These are phyloP conservation scores for Piper longum DNA, from an alignment of 164 flowering plant genomes.

Conservation along the genomic window DNA sequence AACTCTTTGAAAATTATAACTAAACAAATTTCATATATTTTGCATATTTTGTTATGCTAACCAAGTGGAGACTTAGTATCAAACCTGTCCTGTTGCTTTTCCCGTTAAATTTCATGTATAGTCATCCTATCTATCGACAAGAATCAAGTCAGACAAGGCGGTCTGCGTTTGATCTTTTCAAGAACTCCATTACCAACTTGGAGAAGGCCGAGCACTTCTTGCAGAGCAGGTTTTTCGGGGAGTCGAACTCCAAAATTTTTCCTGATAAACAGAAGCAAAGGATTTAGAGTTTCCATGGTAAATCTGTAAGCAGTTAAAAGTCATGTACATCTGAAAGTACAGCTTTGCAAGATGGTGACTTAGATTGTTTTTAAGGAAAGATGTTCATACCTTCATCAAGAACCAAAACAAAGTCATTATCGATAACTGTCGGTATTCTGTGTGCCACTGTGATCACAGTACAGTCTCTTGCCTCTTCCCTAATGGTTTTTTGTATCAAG, in stretches of 20 bases:
- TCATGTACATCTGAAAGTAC: too few species aligned
- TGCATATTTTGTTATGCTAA: too few species aligned
- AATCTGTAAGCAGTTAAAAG: neutral
- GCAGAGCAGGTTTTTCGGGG: conserved; percentile 39
- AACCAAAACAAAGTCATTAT: conserved; percentile 67
- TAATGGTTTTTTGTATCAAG: conserved; percentile 52
- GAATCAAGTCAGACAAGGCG: neutral
- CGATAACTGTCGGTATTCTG: conserved; percentile 65
- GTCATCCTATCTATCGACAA: neutral
- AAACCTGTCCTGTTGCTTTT: too few species aligned
- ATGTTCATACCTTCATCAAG: conserved; percentile 52
- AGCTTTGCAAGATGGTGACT: neutral
- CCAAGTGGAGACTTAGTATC: too few species aligned
- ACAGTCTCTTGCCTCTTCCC: conserved; percentile 48
- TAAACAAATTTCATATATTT: too few species aligned
- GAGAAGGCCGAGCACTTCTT: conserved; percentile 48
- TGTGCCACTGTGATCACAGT: conserved; percentile 84
- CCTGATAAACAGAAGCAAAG: conserved; percentile 30
- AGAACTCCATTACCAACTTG: conserved; percentile 53
- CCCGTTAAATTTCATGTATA: neutral
- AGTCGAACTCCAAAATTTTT: conserved; percentile 50
- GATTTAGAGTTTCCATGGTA: neutral
- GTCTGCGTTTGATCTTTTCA: conserved; percentile 35
- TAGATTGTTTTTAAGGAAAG: neutral
- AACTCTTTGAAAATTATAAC: too few species aligned